phyloP scores from a whole-genome alignment of 2,329 filamentous ascomycete species.

The Pezicula rhizophila region DNA sequence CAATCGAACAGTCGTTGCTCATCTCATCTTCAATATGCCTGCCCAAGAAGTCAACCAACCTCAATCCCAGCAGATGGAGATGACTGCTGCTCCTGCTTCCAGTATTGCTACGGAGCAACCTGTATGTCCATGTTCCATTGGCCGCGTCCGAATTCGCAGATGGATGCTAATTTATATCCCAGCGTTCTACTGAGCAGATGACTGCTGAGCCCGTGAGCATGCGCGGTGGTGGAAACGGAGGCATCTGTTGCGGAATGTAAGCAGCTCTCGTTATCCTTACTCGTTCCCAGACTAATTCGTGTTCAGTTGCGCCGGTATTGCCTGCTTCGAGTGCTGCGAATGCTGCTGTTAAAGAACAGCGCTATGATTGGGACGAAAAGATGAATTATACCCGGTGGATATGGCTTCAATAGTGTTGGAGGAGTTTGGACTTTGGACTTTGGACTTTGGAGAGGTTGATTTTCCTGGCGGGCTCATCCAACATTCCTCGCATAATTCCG shows the following conservation, averaged over 20 bases:
- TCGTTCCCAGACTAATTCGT: not conserved
- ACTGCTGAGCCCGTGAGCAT: slow-evolving; percentile 22
- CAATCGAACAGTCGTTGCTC: not conserved
- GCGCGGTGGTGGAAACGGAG: slow-evolving; percentile 29
- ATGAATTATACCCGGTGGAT: slow-evolving; percentile 1
- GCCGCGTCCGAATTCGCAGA: not conserved
- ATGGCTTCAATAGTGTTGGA: no score
- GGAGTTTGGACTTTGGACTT: no score
- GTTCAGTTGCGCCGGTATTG: slow-evolving; percentile 22
- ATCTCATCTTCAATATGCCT: slow-evolving; percentile 19
- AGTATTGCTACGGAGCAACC: slow-evolving; percentile 19
- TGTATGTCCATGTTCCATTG: slow-evolving; percentile 9
- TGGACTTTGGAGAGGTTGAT: no score
- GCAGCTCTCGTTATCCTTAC: not conserved
- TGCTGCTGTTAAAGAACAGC: slow-evolving; percentile 21
- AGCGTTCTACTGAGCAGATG: slow-evolving; percentile 23
- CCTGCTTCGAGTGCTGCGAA: slow-evolving; percentile 25
- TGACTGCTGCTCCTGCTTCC: slow-evolving; percentile 6
- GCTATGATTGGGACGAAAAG: not conserved
- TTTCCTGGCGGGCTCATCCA: no score
- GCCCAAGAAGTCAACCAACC: slow-evolving; percentile 24
- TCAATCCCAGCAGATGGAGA: slow-evolving; percentile 22
- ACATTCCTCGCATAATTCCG: no score
- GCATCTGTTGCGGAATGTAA: slow-evolving; percentile 24
- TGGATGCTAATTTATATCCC: slow-evolving; percentile 2